Evolutionary conservation across 345 rosid species (phyloP), one percentile per base, ranked within the genome.

Genomic region (Pelargonium nanum): DNA sequence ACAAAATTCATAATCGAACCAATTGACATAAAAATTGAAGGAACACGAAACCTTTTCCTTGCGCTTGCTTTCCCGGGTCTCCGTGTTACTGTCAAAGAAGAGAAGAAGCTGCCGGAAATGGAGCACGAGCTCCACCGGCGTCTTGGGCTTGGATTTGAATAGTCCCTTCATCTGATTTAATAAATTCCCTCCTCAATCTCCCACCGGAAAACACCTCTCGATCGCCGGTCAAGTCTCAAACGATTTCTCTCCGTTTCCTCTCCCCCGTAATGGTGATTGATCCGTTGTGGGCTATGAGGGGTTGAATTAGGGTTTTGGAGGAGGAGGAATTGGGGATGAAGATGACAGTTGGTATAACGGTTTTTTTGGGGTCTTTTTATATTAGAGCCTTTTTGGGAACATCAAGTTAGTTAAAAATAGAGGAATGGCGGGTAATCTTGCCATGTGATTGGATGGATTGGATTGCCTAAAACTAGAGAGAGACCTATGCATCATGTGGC

Each of bases 91-190:
- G 16, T 57, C 56, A 12, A 21, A 64, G 26, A n/a, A 76, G 12
- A 34, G 3, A 32, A 81, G 78, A 48, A 78, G 83, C 26, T 81
- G 83, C 0, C 75, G 81, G 24, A 68, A 56, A 0, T 58, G 70
- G 8, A 60, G 76, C 26, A 81, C 75, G 4, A 81, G 70, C 72
- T 81, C 85, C 34, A 44, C 61, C 24, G 83, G 81, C 19, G 85
- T 71, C 63, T 65, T 70, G 6, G 83, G 70, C 64, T 78, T 81
- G 19, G 75, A 19, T 62, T 76, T 81, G 76, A 81, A 81, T 6
- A 81, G 53, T 20, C 80, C 78, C 61, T 75, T 81, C 85, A 81
- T 81, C 25, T 55, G 65, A 21, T 34, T 64, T n/a, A n/a, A n/a
- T n/a, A n/a, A n/a, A n/a, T n/a, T n/a, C n/a, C n/a, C n/a, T n/a